Percentiles rank a stretch among this genome's conserved stretches.
phyloP scores from a whole-genome alignment of 441 rosid species.

The Erodium chrysanthum region DNA sequence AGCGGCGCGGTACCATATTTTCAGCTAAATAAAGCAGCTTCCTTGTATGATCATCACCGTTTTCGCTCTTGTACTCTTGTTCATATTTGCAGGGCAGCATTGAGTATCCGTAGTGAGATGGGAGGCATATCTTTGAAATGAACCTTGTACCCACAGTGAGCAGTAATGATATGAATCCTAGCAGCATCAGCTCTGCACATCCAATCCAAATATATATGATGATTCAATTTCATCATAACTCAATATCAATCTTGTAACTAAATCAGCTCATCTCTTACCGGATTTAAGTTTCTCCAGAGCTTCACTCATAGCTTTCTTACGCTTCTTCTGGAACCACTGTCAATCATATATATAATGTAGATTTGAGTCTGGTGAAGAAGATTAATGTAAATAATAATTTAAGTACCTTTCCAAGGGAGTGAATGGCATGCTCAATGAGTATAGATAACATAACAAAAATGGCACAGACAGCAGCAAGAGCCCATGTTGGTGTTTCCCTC shows the following conservation, averaged over 20 bases:
- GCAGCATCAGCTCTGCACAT: constrained; percentile 40
- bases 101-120: constrained; percentile 21
- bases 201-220: too few species aligned
- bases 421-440: constrained; percentile 36
- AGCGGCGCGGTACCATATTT: constrained; percentile 27
- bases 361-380: too few species aligned
- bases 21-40: constrained; percentile 25
- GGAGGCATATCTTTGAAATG: constrained; percentile 39
- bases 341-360: too few species aligned
- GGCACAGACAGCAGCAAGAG: constrained; percentile 40
- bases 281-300: constrained; percentile 60
- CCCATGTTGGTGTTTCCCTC: constrained; percentile 48
- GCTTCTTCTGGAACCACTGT: constrained; percentile 44
- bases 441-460: constrained; percentile 38
- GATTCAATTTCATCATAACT: too few species aligned
- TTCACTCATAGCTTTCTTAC: constrained; percentile 44
- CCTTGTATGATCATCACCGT: constrained; percentile 18
- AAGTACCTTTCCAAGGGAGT: constrained; percentile 36
- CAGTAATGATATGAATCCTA: constrained; percentile 50
- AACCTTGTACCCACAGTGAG: constrained; percentile 35
- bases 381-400: not conserved
- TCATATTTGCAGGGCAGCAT: constrained; percentile 46
- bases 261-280: constrained; percentile 18
- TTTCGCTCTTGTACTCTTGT: not conserved
- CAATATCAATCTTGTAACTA: not conserved